Evolutionary conservation across 1,284 basidiomycete species (phyloP), one percentile per base, ranked within the genome.

Genomic region (Sporisorium iseilematis-ciliati): DNA sequence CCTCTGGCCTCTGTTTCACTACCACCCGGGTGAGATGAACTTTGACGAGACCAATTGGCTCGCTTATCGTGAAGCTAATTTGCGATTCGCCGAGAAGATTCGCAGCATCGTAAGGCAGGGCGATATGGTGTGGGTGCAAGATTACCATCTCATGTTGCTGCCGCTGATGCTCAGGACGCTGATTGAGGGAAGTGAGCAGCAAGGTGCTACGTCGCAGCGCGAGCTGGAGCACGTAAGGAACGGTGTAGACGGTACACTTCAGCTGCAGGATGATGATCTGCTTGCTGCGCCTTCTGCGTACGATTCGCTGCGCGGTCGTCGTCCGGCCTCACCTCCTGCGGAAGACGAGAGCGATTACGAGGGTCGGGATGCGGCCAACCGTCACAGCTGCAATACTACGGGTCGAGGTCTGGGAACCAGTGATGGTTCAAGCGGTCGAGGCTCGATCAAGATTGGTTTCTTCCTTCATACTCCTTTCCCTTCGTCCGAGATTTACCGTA

Each of bases 391-490:
- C 38, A 65, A 64, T 45, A 33, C 64, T 26, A 67, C 72, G 0
- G 68, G 74, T 14, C 52, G 69, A 31, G 76, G 79, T 11, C 49
- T 78, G 21, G 76, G 77, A 11, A 78, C 80, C 20, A 74, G 67
- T 42, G 81, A 81, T 53, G 81, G 84, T 16, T 75, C 65, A 16
- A 72, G 73, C 41, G 68, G 69, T 2, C 78, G 84, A 11, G 78
- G 72, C 16, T 79, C 79, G 23, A 82, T 83, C 75, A 79, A 82
- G 66, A 97, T 99, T 77, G 96, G 96, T 31, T 99, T 95, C 89
- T 99, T 99, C 90, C 88, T 99, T 56, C 96, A 99, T 86, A 99
- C 97, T 0, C 97, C 96, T 0, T 99, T 99, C 89, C 96, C 96
- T 0, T 95, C 93, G 68, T 95, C 93, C 78, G 96, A 99, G 85